Evolutionary conservation across 208 protist species (phyloP), one percentile per base, ranked within the genome.

Genomic region (Trypanosoma theileri): DNA sequence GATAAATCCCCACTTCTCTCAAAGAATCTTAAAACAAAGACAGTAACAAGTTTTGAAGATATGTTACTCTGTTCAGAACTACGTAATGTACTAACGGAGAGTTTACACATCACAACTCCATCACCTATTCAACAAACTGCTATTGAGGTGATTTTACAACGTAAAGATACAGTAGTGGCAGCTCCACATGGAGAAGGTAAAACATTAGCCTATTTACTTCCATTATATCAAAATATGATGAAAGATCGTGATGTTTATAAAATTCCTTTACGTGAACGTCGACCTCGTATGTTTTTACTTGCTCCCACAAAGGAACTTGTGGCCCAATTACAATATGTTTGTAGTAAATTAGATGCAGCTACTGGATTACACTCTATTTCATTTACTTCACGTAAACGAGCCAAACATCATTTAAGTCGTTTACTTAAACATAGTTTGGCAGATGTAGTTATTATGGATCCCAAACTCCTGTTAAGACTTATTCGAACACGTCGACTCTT

Each of bases 151-250:
- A 79, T 91, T 17, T 59, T 90, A 67, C 84, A 91, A 71, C 75
- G 71, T 45, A 86, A 83, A 53, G 81, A 82, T 68, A 83, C 82
- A 17, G 74, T 94, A 53, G 73, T 94, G n/a, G 87, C 84, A 3
- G 88, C 92, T 9, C 92, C 89, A 59, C 87, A 91, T 57, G 92
- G 92, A 28, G 88, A 86, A 24, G 92, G 92, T 17, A 96, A 96
- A 71, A 94, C 92, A 1, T 71, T 95, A 22, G 75, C 87, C 12
- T 96, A 83, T 58, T 66, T 96, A 12, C 57, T 95, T 12, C 92
- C 92, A 14, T 66, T 96, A 17, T 95, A 88, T 67, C 82, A 92
- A 66, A 92, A 91, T 66, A 88, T 95, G 86, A 69, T 91, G 71
- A 92, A 92, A 73, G 89, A 95, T 71, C 68, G 87, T 6, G 87